Base-by-base conservation (phyloP, 345 rosid species). In the Turnera subulata region DNA sequence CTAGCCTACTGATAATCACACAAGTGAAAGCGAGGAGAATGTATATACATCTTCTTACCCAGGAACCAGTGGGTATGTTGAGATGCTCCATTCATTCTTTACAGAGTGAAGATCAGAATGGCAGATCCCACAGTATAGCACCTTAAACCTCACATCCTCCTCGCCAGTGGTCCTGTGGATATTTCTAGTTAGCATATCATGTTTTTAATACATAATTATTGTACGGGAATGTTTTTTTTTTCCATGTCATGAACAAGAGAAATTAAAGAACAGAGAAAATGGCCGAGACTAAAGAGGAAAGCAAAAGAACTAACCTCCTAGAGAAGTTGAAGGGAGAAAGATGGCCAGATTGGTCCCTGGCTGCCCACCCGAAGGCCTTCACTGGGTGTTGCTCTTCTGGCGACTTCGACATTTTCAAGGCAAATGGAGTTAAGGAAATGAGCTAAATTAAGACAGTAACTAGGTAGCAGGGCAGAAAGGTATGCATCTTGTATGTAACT, bases 21-120 rank as follows among this genome's bases (percentile, higher is more conserved):
- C 5, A 29, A 8, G 35, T 3, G 35, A 29, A 29, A 29, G 35
- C 35, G 5, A 29, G 8, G 16, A 42, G 14, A 42, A 37, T 1
- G 40, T 35, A 5, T 37, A 13, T 11, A 35, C 11, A 35, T 11
- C 6, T 42, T 11, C 50, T 2, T 44, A 57, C 61, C 61, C 61
- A 23, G 61, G 61, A 13, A 57, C 50, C 13, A 57, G 13, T 23
- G 61, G 61, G 29, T 57, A 57, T 12, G n/a, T 29, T 14, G 59
- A 55, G 22, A 32, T 9, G 18, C 59, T 46, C 59, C 59, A 55
- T 0, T 55, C 59, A 49, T 49, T 49, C 29, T 23, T 49, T 22
- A 49, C 25, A 6, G 12, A 19, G n/a, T 49, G 53, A 22, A 37
- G 29, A 2, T 33, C 59, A 15, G 59, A 19, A 18, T 51, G 55